phyloP scores from a whole-genome alignment of 257 asterid genomes.

The Solanum chaucha region DNA sequence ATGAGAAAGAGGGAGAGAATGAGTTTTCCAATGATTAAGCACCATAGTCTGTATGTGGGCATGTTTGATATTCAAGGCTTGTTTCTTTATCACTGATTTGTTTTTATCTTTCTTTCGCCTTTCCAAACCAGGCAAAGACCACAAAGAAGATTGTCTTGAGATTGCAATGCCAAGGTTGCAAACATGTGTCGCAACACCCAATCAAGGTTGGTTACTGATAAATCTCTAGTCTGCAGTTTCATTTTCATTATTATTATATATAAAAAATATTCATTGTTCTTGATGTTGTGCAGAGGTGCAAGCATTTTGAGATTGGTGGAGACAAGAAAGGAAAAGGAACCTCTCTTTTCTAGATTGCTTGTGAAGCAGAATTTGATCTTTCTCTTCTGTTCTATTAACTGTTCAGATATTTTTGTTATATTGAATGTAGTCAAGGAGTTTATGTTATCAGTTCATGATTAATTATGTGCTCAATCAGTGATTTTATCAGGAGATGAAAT shows the following conservation, averaged over 20 bases:
- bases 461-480: not conserved
- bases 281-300: not conserved
- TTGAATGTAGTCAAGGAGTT: not conserved
- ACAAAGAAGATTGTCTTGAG: conserved; percentile 3
- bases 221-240: not conserved
- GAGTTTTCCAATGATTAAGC: not conserved
- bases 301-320: conserved; percentile 1
- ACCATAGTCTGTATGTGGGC: not conserved
- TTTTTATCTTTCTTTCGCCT: not conserved
- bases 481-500: not conserved
- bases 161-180: conserved; percentile 1
- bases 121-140: not conserved
- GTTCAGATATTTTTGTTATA: not conserved
- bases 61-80: not conserved
- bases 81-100: not conserved
- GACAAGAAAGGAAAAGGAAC: conserved; percentile 4
- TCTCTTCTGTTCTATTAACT: not conserved
- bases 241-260: not conserved
- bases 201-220: not conserved
- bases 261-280: not conserved
- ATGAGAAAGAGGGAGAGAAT: not conserved
- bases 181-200: conserved; percentile 1
- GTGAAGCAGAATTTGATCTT: not conserved
- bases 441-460: not conserved
- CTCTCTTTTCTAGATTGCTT: not conserved